Evolutionary conservation across 805 yeast species (phyloP).

Genomic region (Ogataea ramenticola): DNA sequence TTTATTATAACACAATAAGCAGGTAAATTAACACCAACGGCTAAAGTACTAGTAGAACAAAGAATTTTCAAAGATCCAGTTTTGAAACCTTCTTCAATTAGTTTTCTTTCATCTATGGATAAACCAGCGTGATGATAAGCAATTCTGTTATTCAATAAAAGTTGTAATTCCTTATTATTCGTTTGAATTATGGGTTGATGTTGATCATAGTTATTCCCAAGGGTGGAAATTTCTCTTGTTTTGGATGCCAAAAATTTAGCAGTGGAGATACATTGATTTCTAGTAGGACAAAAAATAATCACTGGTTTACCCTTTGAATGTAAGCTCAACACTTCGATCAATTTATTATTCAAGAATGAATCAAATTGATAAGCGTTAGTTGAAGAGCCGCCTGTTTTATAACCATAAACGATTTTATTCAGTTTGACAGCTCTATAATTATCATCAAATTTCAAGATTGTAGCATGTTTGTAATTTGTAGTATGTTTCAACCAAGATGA

Average conservation of each 20-base stretch:
- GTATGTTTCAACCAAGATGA: constrained; percentile 37
- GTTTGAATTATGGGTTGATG: background rate
- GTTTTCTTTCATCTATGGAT: constrained; percentile 35
- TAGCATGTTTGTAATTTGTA: background rate
- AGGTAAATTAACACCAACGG: constrained; percentile 56
- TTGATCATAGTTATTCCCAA: background rate
- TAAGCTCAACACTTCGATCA: constrained; percentile 30
- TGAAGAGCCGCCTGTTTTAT: constrained; percentile 20
- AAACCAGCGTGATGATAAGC: constrained; percentile 58
- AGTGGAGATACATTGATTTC: constrained; percentile 39
- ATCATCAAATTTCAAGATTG: constrained; percentile 37
- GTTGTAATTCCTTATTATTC: constrained; percentile 22
- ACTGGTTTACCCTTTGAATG: constrained; percentile 37
- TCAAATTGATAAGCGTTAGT: constrained; percentile 45
- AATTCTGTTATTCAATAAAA: constrained; percentile 28
- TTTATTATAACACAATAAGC: constrained; percentile 55
- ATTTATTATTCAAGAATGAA: constrained; percentile 31
- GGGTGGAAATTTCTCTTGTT: constrained; percentile 1
- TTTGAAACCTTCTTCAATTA: constrained; percentile 38
- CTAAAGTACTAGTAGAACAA: constrained; percentile 54
- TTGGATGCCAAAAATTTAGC: constrained; percentile 32
- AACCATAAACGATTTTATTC: constrained; percentile 36
- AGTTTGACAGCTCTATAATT: constrained; percentile 39
- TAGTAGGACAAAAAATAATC: constrained; percentile 46
- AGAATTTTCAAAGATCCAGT: constrained; percentile 35